These are phyloP conservation scores for Colletotrichum somersetense DNA, from an alignment of 2,329 filamentous ascomycete species.

Conservation along the genomic window DNA sequence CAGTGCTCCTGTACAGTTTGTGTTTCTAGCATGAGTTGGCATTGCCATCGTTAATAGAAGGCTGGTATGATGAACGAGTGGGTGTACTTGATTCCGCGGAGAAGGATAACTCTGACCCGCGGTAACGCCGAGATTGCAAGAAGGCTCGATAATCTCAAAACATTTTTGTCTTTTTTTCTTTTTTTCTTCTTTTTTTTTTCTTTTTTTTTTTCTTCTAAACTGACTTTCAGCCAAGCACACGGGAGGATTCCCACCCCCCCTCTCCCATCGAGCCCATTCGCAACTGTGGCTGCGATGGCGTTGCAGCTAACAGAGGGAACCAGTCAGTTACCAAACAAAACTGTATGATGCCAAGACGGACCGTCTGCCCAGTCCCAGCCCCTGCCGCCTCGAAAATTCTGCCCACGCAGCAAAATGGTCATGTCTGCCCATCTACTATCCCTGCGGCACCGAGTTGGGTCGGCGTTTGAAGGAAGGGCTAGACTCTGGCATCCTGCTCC, in stretches of 20 bases:
- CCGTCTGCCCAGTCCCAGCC: constrained; percentile 36
- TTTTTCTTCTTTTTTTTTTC: no score
- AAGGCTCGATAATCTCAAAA: background rate
- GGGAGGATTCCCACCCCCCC: background rate
- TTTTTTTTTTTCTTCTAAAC: background rate
- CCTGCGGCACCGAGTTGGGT: constrained; percentile 35
- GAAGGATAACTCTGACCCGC: background rate
- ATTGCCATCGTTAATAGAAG: background rate
- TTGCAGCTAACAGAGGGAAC: constrained; percentile 9
- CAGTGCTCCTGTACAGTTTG: constrained; percentile 6
- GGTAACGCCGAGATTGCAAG: background rate
- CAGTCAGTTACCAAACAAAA: background rate
- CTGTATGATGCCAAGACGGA: constrained; percentile 35
- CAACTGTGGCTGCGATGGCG: constrained; percentile 32
- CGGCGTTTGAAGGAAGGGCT: constrained; percentile 32
- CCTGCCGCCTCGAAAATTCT: constrained; percentile 35
- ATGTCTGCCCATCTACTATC: constrained; percentile 32
- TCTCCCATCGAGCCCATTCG: background rate
- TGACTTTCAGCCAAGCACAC: constrained; percentile 4
- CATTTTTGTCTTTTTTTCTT: no score
- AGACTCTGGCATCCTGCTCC: constrained; percentile 29
- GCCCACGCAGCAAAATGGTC: constrained; percentile 40
- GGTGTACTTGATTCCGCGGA: background rate
- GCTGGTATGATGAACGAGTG: constrained; percentile 3
- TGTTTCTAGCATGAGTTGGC: background rate